phyloP scores from a whole-genome alignment of 805 yeast genomes.

The Starmerella floris region DNA sequence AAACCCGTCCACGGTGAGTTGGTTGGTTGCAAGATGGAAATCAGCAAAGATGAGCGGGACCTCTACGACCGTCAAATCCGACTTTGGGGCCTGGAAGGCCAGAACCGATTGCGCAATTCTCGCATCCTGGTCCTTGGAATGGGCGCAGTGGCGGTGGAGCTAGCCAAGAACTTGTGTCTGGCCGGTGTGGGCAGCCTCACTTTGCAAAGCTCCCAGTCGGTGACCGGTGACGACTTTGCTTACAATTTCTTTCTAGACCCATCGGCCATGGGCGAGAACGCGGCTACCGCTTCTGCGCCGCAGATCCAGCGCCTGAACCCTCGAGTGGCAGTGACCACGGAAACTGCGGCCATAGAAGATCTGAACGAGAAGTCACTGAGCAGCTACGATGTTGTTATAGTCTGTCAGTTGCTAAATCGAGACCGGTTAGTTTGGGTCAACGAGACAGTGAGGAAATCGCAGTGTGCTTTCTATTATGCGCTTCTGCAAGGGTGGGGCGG shows the following conservation, averaged over 20 bases:
- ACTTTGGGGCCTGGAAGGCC: slow-evolving; percentile 93
- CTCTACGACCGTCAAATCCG: slow-evolving; percentile 89
- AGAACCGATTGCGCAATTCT: slow-evolving; percentile 58
- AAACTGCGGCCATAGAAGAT: slow-evolving; percentile 29
- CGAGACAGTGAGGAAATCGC: slow-evolving; percentile 38
- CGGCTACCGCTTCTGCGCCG: slow-evolving; percentile 35
- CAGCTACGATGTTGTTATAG: slow-evolving; percentile 57
- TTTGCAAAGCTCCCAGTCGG: slow-evolving; percentile 38
- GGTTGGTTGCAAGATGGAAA: slow-evolving; percentile 7
- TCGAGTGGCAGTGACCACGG: slow-evolving; percentile 45
- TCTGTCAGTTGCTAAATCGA: slow-evolving; percentile 43
- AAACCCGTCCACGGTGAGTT: too few species aligned
- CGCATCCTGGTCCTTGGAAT: slow-evolving; percentile 55
- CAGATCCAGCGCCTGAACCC: slow-evolving; percentile 66
- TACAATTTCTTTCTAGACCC: slow-evolving; percentile 49
- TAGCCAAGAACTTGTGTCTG: slow-evolving; percentile 61
- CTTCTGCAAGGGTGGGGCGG: slow-evolving; percentile 74
- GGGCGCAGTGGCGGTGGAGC: slow-evolving; percentile 67
- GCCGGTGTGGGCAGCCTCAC: slow-evolving; percentile 59
- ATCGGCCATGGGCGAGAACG: slow-evolving; percentile 33
- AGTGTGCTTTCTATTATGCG: slow-evolving; percentile 54
- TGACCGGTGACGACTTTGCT: slow-evolving; percentile 35
- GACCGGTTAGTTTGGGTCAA: slow-evolving; percentile 38
- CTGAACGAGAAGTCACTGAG: slow-evolving; percentile 32
- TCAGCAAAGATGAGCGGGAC: slow-evolving; percentile 19